phyloP scores from a whole-genome alignment of 73 alveolate genomes.

The Breviolum minutum region DNA sequence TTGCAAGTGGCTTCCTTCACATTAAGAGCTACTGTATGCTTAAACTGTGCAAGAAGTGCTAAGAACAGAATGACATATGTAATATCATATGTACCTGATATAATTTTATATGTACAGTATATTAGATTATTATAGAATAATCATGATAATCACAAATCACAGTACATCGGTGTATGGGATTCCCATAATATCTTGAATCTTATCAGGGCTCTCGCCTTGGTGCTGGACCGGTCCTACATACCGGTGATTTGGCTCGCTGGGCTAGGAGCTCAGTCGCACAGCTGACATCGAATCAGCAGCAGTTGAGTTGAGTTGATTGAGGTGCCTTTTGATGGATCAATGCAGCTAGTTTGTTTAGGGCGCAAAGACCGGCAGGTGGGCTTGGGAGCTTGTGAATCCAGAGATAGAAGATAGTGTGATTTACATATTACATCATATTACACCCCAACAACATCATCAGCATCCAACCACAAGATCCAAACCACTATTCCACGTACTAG shows the following conservation, averaged over 20 bases:
- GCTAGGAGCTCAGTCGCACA: neutral
- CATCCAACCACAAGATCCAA: no score
- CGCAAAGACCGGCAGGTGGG: conserved; percentile 82
- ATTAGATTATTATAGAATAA: no score
- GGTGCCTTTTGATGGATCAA: conserved; percentile 8
- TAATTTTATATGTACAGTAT: no score
- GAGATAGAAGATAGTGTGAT: no score
- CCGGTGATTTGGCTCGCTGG: conserved; percentile 84
- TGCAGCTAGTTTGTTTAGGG: conserved; percentile 72
- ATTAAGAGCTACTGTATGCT: neutral
- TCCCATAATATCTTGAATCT: no score
- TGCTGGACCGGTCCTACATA: conserved; percentile 56
- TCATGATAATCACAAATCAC: no score
- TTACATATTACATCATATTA: no score
- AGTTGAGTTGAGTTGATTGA: neutral
- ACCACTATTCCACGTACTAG: no score
- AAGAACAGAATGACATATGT: neutral
- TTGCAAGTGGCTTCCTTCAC: neutral
- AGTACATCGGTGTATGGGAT: no score
- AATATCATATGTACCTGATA: neutral
- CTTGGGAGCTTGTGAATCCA: neutral
- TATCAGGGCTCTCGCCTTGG: conserved; percentile 46
- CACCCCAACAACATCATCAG: no score
- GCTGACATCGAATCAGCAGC: neutral
- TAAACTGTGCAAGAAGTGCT: neutral